Evolutionary conservation across 2,329 filamentous ascomycete genomes (phyloP).

Genomic region (Neofusicoccum sp.): DNA sequence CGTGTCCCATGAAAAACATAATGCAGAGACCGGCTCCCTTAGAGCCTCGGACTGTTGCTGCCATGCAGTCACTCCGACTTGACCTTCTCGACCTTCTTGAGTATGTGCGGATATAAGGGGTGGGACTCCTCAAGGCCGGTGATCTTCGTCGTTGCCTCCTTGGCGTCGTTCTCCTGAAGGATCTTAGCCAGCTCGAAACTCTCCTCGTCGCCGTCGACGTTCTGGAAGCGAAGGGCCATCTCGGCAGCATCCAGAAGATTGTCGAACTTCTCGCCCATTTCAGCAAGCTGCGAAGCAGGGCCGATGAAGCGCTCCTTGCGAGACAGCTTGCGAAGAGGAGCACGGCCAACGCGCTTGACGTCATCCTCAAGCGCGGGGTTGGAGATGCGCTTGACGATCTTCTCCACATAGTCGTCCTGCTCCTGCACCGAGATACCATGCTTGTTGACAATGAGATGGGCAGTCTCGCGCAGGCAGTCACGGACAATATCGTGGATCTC

Average conservation of each 20-base stretch:
- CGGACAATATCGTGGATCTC: conserved; percentile 80
- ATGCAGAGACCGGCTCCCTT: neutral
- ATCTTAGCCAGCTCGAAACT: conserved; percentile 83
- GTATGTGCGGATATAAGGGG: conserved; percentile 74
- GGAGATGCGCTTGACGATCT: conserved; percentile 89
- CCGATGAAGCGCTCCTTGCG: conserved; percentile 96
- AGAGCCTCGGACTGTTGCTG: neutral
- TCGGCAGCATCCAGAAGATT: conserved; percentile 82
- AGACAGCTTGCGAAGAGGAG: conserved; percentile 88
- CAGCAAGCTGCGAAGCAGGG: conserved; percentile 85
- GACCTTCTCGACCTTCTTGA: conserved; percentile 80
- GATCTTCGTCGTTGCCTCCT: conserved; percentile 77
- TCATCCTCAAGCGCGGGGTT: conserved; percentile 92
- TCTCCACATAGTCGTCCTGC: conserved; percentile 85
- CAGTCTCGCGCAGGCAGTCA: conserved; percentile 81
- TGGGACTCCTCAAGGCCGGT: conserved; percentile 78
- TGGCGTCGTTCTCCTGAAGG: conserved; percentile 72
- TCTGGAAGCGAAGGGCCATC: conserved; percentile 94
- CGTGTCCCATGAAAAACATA: conserved; percentile 5
- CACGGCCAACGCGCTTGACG: conserved; percentile 93
- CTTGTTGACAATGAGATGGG: conserved; percentile 81
- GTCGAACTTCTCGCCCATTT: conserved; percentile 72
- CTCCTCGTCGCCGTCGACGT: conserved; percentile 89
- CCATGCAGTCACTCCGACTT: conserved; percentile 49
- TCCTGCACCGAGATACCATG: conserved; percentile 75